These are phyloP conservation scores for Xylaria sp. DNA, from an alignment of 2,329 filamentous ascomycete genomes.

Conservation along the genomic window DNA sequence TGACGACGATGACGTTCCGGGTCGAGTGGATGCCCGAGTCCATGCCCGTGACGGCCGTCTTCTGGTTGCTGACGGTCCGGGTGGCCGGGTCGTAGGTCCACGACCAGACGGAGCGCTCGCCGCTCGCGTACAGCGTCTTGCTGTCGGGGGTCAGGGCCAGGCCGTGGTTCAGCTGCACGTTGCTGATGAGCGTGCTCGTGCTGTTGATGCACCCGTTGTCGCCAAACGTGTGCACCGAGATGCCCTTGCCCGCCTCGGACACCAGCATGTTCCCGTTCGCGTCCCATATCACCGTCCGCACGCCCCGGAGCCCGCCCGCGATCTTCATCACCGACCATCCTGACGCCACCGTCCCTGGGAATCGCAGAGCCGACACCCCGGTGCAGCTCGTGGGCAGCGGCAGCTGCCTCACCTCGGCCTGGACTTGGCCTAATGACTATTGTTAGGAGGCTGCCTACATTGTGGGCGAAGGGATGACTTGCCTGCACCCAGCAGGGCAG, in stretches of 20 bases:
- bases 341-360: constrained; percentile 48
- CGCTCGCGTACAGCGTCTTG: constrained; percentile 53
- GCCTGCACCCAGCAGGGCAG: constrained; percentile 34
- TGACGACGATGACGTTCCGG: constrained; percentile 52
- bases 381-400: constrained; percentile 51
- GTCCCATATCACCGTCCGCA: constrained; percentile 53
- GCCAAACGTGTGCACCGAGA: constrained; percentile 55
- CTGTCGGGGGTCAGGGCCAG: constrained; percentile 54
- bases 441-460: constrained; percentile 11
- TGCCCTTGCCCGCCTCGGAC: constrained; percentile 51
- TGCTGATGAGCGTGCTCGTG: constrained; percentile 52
- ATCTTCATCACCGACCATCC: constrained; percentile 55
- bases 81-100: constrained; percentile 66
- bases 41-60: constrained; percentile 54
- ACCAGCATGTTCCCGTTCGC: constrained; percentile 53
- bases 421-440: constrained; percentile 27
- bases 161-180: constrained; percentile 54
- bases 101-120: constrained; percentile 58
- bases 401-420: constrained; percentile 40
- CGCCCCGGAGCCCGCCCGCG: constrained; percentile 50
- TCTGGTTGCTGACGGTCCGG: constrained; percentile 57
- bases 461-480: background rate
- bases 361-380: constrained; percentile 50
- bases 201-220: constrained; percentile 54
- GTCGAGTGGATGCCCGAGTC: constrained; percentile 54